These are phyloP conservation scores for Fusarium armeniacum DNA, from an alignment of 2,329 filamentous ascomycete genomes.

Conservation along the genomic window DNA sequence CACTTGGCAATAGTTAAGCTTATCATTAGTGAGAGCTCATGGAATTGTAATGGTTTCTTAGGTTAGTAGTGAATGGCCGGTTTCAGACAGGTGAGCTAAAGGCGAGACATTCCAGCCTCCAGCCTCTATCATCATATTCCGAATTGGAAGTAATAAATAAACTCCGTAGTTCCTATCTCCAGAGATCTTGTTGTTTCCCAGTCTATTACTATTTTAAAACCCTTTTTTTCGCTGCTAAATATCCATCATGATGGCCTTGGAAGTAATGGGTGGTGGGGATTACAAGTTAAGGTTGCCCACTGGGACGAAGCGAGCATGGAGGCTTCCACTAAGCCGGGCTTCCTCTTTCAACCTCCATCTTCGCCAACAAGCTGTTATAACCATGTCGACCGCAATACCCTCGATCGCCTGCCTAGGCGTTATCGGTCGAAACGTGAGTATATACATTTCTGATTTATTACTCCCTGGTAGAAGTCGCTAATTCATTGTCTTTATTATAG, in stretches of 20 bases:
- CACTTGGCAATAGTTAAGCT: neutral
- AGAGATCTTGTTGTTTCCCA: neutral
- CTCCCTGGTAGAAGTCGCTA: neutral
- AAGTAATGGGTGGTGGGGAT: conserved; percentile 30
- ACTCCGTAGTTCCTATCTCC: neutral
- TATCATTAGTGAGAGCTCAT: conserved; percentile 1
- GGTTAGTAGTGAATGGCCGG: conserved; percentile 33
- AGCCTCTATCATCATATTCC: conserved; percentile 24
- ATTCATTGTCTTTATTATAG: conserved; percentile 61
- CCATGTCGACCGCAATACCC: conserved; percentile 74
- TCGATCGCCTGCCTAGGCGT: conserved; percentile 94
- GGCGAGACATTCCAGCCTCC: conserved; percentile 43
- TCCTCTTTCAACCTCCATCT: conserved; percentile 38
- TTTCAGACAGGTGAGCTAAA: conserved; percentile 41
- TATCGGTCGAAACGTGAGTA: conserved; percentile 88
- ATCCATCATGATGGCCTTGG: conserved; percentile 30
- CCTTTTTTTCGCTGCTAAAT: conserved; percentile 2
- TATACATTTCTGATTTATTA: neutral
- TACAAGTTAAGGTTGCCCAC: conserved; percentile 34
- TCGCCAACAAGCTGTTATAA: conserved; percentile 32
- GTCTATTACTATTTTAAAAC: neutral
- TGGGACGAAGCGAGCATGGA: conserved; percentile 40
- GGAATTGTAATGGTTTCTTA: conserved; percentile 22
- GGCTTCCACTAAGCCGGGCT: conserved; percentile 39
- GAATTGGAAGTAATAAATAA: conserved; percentile 2